Evolutionary conservation across 116 monocot species (phyloP), one percentile per base, ranked within the genome.

Genomic region (Trichopus zeylanicus): DNA sequence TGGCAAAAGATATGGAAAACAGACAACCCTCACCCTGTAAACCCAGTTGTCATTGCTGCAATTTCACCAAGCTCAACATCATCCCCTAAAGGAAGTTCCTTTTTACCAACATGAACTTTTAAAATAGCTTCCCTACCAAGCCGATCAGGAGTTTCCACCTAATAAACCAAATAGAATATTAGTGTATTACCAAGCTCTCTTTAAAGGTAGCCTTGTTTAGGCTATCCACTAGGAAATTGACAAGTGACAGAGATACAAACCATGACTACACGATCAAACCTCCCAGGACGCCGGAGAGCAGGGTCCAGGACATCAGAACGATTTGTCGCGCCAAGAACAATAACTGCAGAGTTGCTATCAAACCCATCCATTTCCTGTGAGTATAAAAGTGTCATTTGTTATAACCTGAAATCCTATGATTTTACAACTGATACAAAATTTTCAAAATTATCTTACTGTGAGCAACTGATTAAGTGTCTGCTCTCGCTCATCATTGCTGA

Each of bases 361-460:
- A 99, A 99, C 39, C 99, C 99, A 80, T 99, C 99, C 99, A 99
- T 99, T 79, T 99, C 98, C 98, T 99, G 67, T n/a, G 1, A 42
- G 13, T 42, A 3, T 12, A 16, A 13, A n/a, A 42, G 42, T 12
- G n/a, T 42, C n/a, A n/a, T 13, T 59, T 25, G 18, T 18, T 59
- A 37, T n/a, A 37, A 37, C 6, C 9, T 7, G 37, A 22, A 19
- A 49, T 6, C 2, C 2, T 24, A 6, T 24, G 9, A 4, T 3
- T 4, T 10, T 21, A 49, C n/a, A n/a, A n/a, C 19, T 6, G 9
- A 49, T 23, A 2, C 51, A 33, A 8, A 38, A 20, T 6, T 22
- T 24, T 52, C 10, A 10, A 2, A 30, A 28, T 38, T 21, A 57
- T 60, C 80, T 78, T 75, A 99, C 99, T 67, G 99, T 99, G 57